Base-by-base conservation (phyloP, 106 monocot species). In the Acorus gramineus region DNA sequence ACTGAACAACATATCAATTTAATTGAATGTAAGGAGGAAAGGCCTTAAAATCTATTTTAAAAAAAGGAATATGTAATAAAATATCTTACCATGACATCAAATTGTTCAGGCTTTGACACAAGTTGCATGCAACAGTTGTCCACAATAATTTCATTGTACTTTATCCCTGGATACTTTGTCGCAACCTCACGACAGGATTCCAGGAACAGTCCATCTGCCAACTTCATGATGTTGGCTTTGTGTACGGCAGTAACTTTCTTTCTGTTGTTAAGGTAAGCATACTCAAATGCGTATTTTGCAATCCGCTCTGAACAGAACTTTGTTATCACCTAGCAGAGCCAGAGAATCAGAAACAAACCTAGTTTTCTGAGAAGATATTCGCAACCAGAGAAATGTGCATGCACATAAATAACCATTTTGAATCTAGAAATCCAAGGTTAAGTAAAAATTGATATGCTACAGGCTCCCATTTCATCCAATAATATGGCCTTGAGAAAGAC, bases 211-310 rank as follows among this genome's bases (percentile, higher is more conserved):
- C 85, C 85, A 74, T 85, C 85, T 47, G 85, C 81, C 47, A 85
- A 74, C 81, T 85, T 85, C 85, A 81, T 85, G 49, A 85, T 81
- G 61, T 85, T 85, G 7, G 85, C 77, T 56, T 85, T 81, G 61
- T 85, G 85, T 8, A 85, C 85, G 0, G 85, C 85, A 6, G 85
- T 85, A 14, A 85, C 85, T 59, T 74, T 81, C 78, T 85, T 85
- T 50, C 85, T 63, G 46, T 85, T 85, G 75, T 85, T 85, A 46
- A 85, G 75, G 74, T 85, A 85, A 5, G 85, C 85, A 74, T 85
- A 81, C 70, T 81, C 85, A 74, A 85, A 85, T 44, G 81, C 85
- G 62, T 85, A 85, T 51, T 81, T 85, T 28, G 85, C 81, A 68
- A 81, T 81, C 12, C 85, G 70, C 68, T 85, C 85, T 52, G 81